Evolutionary conservation across 2,329 filamentous ascomycete species (phyloP).

Genomic region (Furcasterigmium sp.): DNA sequence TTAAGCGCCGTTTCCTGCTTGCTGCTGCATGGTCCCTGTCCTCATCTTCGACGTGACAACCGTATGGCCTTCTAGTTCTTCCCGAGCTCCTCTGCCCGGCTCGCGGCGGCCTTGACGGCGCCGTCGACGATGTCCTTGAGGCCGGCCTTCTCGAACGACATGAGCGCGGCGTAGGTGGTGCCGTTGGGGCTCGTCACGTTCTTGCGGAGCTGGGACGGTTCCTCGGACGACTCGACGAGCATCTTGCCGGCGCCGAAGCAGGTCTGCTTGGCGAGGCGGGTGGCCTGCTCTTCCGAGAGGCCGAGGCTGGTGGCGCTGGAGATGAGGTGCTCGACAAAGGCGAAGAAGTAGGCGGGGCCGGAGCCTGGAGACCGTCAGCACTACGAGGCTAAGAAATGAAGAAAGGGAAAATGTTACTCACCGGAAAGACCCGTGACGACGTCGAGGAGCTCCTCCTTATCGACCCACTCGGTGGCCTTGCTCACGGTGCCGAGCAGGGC

Average conservation of each 20-base stretch:
- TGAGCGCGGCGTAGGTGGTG: slow-evolving; percentile 42
- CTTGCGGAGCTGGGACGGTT: slow-evolving; percentile 39
- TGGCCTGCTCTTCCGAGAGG: slow-evolving; percentile 41
- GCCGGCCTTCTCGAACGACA: slow-evolving; percentile 39
- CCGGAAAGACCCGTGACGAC: slow-evolving; percentile 45
- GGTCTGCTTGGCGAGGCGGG: slow-evolving; percentile 42
- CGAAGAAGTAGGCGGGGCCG: slow-evolving; percentile 48
- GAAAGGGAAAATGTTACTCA: slow-evolving; percentile 16
- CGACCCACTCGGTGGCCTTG: slow-evolving; percentile 43
- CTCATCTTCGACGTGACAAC: too few relatives aligned
- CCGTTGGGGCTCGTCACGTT: slow-evolving; percentile 50
- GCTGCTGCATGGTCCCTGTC: too few relatives aligned
- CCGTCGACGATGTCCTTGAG: slow-evolving; percentile 37
- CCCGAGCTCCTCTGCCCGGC: slow-evolving; percentile 37
- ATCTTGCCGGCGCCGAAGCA: slow-evolving; percentile 46
- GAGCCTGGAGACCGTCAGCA: slow-evolving; percentile 27
- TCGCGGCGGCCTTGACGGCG: slow-evolving; percentile 39
- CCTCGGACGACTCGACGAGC: slow-evolving; percentile 40
- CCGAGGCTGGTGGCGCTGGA: slow-evolving; percentile 36
- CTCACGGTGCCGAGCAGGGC: slow-evolving; percentile 39
- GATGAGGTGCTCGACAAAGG: slow-evolving; percentile 45
- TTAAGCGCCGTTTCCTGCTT: too few relatives aligned
- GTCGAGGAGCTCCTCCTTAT: slow-evolving; percentile 42
- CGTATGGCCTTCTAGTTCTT: slow-evolving; percentile 15
- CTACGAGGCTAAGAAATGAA: background rate